Evolutionary conservation across 371 early-diverging fungal genomes (phyloP).

Genomic region (Zychaea mexicana): DNA sequence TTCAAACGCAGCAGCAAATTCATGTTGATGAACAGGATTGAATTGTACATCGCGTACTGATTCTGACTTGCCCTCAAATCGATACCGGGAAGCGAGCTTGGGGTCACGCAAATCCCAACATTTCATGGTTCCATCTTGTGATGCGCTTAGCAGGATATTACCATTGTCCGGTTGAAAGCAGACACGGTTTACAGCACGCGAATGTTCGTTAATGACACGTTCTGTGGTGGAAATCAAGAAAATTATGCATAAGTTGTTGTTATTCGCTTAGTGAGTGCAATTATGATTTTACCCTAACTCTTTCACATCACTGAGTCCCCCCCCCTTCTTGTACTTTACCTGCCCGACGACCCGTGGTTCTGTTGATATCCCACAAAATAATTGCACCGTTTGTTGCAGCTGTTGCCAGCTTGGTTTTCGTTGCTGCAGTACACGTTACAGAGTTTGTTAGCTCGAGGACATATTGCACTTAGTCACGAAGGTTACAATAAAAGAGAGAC

Average conservation of each 20-base stretch:
- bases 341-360: conserved; percentile 43
- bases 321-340: conserved; percentile 24
- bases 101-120: conserved; percentile 81
- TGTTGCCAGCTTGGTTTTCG: conserved; percentile 70
- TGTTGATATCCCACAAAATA: conserved; percentile 71
- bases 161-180: conserved; percentile 77
- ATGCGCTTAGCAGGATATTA: conserved; percentile 72
- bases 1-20: conserved; percentile 88
- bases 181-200: conserved; percentile 80
- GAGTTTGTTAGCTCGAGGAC: no score
- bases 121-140: conserved; percentile 81
- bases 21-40: conserved; percentile 59
- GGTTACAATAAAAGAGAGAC: no score
- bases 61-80: conserved; percentile 82
- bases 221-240: conserved; percentile 51
- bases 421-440: no score
- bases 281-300: no score
- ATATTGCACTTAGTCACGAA: no score
- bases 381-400: conserved; percentile 81
- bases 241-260: no score
- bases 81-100: conserved; percentile 46
- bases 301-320: neutral
- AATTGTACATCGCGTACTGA: conserved; percentile 88
- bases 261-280: no score
- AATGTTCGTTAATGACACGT: conserved; percentile 75